These are phyloP conservation scores for Cucurbita pepo DNA, from an alignment of 306 rosid species.

Conservation along the genomic window DNA sequence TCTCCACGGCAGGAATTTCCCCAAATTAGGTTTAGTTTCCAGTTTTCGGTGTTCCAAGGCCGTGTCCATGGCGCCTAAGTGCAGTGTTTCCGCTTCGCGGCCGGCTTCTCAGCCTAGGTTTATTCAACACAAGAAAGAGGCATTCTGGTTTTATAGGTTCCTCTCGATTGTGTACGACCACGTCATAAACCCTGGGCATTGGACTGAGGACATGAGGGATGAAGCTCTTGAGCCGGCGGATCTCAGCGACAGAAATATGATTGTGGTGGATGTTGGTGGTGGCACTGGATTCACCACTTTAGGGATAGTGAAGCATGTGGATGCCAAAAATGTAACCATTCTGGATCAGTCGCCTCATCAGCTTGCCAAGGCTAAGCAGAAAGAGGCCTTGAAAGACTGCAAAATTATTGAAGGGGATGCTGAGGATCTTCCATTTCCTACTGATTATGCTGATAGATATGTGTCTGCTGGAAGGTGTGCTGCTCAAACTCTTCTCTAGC, in stretches of 20 bases:
- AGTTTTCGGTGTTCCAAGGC: slow-evolving; percentile 19
- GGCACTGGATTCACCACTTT: slow-evolving; percentile 87
- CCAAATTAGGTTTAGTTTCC: slow-evolving; percentile 20
- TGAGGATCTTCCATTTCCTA: slow-evolving; percentile 69
- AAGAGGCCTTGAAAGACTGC: slow-evolving; percentile 73
- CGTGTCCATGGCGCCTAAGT: slow-evolving; percentile 21
- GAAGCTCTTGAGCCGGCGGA: slow-evolving; percentile 92
- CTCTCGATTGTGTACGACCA: slow-evolving; percentile 87
- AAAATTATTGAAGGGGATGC: slow-evolving; percentile 85
- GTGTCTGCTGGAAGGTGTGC: slow-evolving; percentile 77
- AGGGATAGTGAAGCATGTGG: slow-evolving; percentile 81
- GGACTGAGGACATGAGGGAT: slow-evolving; percentile 97
- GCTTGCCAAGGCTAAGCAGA: slow-evolving; percentile 86
- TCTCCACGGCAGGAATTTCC: slow-evolving; percentile 25
- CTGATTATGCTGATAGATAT: slow-evolving; percentile 91
- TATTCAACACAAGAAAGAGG: slow-evolving; percentile 86
- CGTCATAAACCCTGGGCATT: slow-evolving; percentile 77
- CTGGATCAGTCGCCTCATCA: slow-evolving; percentile 94
- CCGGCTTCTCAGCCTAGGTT: slow-evolving; percentile 84
- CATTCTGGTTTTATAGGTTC: slow-evolving; percentile 87
- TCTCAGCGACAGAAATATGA: slow-evolving; percentile 46
- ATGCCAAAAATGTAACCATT: slow-evolving; percentile 84
- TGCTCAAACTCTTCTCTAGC: background rate
- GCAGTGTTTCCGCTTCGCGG: slow-evolving; percentile 61
- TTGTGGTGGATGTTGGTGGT: slow-evolving; percentile 81